phyloP scores from a whole-genome alignment of 2,329 filamentous ascomycete species.

The Ploettnerulaceae sp. region DNA sequence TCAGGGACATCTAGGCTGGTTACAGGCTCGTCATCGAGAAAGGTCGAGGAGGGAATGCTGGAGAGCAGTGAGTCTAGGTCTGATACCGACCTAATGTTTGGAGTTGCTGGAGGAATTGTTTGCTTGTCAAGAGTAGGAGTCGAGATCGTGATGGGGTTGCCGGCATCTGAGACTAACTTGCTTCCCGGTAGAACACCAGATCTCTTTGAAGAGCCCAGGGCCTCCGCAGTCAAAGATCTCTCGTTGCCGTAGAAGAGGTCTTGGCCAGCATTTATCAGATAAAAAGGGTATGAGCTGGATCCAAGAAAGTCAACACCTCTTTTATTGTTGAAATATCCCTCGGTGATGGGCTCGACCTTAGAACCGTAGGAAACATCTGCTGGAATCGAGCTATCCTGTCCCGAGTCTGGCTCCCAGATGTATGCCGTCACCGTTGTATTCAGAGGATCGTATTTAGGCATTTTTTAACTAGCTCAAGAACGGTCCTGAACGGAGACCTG shows the following conservation, averaged over 20 bases:
- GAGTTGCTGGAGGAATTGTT: neutral
- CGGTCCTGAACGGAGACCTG: neutral
- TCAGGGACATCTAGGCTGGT: neutral
- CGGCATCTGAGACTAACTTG: neutral
- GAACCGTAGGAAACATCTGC: neutral
- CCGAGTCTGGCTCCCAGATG: conserved; percentile 10
- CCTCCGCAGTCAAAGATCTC: no score
- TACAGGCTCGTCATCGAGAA: neutral
- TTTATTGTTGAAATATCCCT: conserved; percentile 12
- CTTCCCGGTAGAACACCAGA: neutral
- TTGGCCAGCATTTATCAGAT: conserved; percentile 17
- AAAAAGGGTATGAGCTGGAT: conserved; percentile 13
- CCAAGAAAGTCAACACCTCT: conserved; percentile 15
- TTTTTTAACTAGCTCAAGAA: neutral
- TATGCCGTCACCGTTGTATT: conserved; percentile 9
- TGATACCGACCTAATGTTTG: neutral
- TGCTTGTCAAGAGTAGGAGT: neutral
- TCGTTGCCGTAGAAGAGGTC: conserved; percentile 11
- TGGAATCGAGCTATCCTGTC: neutral
- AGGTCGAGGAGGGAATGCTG: neutral
- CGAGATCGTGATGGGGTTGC: neutral
- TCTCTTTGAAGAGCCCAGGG: no score
- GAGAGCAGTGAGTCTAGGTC: neutral
- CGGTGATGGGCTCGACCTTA: conserved; percentile 9
- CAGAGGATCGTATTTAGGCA: conserved; percentile 15